Evolutionary conservation across 495 filamentous ascomycete species (phyloP).

Genomic region (Neurospora sp.): DNA sequence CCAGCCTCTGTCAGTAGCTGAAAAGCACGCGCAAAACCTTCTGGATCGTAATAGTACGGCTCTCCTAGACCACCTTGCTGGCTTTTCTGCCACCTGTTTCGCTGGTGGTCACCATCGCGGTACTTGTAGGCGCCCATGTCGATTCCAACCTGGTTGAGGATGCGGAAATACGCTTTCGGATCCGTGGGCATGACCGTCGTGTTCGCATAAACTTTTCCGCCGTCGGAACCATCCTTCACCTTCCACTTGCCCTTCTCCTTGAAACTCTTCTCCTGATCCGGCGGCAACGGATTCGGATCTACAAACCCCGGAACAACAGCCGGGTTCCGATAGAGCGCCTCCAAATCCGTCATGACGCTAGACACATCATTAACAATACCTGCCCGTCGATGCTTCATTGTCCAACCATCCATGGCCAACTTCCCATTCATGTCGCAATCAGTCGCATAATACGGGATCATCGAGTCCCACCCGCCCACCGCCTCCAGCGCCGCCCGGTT

Average conservation of each 20-base stretch:
- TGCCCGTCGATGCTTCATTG: conserved; percentile 29
- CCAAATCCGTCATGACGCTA: conserved; percentile 31
- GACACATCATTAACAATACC: conserved; percentile 45
- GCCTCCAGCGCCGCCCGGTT: conserved; percentile 41
- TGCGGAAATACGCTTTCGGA: conserved; percentile 21
- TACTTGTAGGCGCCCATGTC: conserved; percentile 34
- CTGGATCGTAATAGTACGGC: conserved; percentile 46
- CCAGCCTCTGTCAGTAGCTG: conserved; percentile 44
- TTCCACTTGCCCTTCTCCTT: conserved; percentile 9
- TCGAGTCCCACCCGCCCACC: conserved; percentile 49
- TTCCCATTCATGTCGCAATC: conserved; percentile 51
- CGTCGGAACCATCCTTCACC: not conserved
- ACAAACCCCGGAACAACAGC: conserved; percentile 19
- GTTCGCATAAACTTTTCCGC: not conserved
- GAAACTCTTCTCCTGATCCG: conserved; percentile 7
- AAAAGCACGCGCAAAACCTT: conserved; percentile 44
- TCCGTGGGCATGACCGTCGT: conserved; percentile 11
- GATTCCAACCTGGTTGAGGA: conserved; percentile 15
- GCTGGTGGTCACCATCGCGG: conserved; percentile 22
- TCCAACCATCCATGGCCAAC: conserved; percentile 41
- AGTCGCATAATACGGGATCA: conserved; percentile 53
- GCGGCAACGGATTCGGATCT: conserved; percentile 30
- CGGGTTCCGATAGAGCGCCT: conserved; percentile 34
- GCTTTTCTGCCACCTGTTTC: conserved; percentile 50
- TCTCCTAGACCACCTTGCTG: conserved; percentile 52